phyloP scores from a whole-genome alignment of 1,284 basidiomycete species.

The Ceratobasidium papillatum region DNA sequence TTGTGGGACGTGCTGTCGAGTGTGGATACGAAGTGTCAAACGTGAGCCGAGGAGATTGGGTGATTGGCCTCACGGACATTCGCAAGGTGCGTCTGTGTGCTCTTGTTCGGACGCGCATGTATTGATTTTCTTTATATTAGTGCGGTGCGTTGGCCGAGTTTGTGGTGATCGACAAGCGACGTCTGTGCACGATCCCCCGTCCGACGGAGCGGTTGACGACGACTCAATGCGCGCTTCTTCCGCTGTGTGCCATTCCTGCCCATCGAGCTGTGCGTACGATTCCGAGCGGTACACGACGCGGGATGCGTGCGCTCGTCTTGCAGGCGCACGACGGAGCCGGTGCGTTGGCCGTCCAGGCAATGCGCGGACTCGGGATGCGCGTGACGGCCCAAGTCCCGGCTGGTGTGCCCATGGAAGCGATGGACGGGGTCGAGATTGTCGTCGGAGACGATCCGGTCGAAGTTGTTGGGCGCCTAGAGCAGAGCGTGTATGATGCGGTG shows the following conservation, averaged over 20 bases:
- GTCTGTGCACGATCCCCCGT: conserved; percentile 74
- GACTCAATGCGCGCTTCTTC: conserved; percentile 75
- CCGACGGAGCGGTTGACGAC: conserved; percentile 47
- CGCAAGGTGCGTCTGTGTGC: conserved; percentile 66
- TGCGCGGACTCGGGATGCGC: conserved; percentile 66
- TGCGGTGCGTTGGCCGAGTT: conserved; percentile 86
- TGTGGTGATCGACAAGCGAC: conserved; percentile 78
- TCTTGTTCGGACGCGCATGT: conserved; percentile 10
- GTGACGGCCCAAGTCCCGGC: conserved; percentile 73
- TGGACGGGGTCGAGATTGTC: conserved; percentile 49
- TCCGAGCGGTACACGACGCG: conserved; percentile 46
- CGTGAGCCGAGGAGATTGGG: conserved; percentile 80
- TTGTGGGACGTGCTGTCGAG: conserved; percentile 81
- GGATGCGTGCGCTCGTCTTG: conserved; percentile 68
- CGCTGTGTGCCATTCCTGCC: conserved; percentile 77
- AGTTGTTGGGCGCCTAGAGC: conserved; percentile 63
- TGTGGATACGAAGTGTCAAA: conserved; percentile 82
- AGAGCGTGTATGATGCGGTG: conserved; percentile 76
- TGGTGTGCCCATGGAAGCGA: conserved; percentile 61
- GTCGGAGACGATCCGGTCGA: conserved; percentile 59
- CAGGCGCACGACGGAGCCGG: conserved; percentile 80
- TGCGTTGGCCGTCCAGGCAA: conserved; percentile 77
- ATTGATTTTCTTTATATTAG: conserved; percentile 54
- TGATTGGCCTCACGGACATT: conserved; percentile 78
- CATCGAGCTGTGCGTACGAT: conserved; percentile 78